Percentiles rank a stretch among this genome's conserved stretches.
Evolutionary conservation across 75 land plant genomes (phyloP).

Genomic region (Larix kaempferi): DNA sequence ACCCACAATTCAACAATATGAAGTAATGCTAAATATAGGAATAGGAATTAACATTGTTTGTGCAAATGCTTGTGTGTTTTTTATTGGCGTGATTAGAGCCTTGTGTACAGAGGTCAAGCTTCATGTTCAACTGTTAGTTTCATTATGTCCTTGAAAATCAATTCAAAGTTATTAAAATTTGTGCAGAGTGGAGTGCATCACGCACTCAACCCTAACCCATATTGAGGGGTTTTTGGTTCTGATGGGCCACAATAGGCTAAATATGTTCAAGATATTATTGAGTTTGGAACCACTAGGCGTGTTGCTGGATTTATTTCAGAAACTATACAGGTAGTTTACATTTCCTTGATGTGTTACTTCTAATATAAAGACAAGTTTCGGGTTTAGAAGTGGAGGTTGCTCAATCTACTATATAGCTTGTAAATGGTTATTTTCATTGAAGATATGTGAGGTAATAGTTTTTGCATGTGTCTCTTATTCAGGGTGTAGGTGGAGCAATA

Average conservation of each 20-base stretch:
- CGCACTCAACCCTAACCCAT: slow-evolving; percentile 89
- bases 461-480: slow-evolving; percentile 11
- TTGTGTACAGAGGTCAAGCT: neutral
- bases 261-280: slow-evolving; percentile 80
- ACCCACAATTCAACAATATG: neutral
- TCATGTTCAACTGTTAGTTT: neutral
- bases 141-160: neutral
- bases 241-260: slow-evolving; percentile 88
- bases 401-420: neutral
- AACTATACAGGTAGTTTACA: slow-evolving; percentile 74
- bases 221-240: slow-evolving; percentile 84
- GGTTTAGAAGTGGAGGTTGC: neutral
- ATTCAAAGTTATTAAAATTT: neutral
- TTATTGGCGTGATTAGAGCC: neutral
- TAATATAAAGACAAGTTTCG: neutral
- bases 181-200: slow-evolving; percentile 90
- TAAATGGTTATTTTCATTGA: neutral
- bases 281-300: slow-evolving; percentile 77
- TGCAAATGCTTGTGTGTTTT: neutral
- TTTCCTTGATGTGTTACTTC: neutral
- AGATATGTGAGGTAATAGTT: neutral
- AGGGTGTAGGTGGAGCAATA: slow-evolving; percentile 97
- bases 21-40: neutral
- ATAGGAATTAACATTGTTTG: neutral
- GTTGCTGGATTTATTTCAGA: slow-evolving; percentile 92